phyloP scores from a whole-genome alignment of 2,329 filamentous ascomycete genomes.

The Pyricularia pennisetigena region DNA sequence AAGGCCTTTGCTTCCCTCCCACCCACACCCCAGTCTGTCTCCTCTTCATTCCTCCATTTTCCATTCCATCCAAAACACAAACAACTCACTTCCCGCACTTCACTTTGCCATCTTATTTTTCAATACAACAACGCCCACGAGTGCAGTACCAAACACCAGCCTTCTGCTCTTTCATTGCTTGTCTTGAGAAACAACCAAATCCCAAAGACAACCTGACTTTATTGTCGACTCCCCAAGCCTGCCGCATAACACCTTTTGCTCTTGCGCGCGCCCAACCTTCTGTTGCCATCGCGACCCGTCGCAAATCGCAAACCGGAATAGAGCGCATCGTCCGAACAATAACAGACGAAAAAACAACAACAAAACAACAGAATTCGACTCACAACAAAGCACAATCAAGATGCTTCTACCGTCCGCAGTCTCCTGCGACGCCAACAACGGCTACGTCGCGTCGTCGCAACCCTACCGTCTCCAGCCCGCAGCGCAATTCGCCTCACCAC shows the following conservation, averaged over 20 bases:
- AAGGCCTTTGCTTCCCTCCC: not conserved
- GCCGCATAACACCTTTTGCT: not conserved
- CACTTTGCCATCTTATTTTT: not conserved
- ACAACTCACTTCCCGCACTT: not conserved
- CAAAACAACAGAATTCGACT: not conserved
- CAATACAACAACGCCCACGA: not conserved
- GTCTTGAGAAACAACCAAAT: not conserved
- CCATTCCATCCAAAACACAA: not conserved
- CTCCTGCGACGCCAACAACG: constrained; percentile 4
- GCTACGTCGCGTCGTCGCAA: not conserved
- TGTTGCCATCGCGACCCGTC: not conserved
- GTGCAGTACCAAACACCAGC: not conserved
- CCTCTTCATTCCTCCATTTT: not conserved
- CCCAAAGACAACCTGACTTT: not conserved
- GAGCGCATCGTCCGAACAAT: not conserved
- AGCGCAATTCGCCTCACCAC: constrained; percentile 44
- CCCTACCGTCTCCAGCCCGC: constrained; percentile 3
- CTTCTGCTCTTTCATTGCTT: not conserved
- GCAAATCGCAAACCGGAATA: not conserved
- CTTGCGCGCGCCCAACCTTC: not conserved
- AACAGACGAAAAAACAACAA: not conserved
- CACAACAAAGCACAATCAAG: not conserved
- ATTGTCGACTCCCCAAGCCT: not conserved
- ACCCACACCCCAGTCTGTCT: not conserved
- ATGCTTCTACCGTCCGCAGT: constrained; percentile 5